Evolutionary conservation across 139 green algal genomes (phyloP).

Genomic region (Gonium pectorale): DNA sequence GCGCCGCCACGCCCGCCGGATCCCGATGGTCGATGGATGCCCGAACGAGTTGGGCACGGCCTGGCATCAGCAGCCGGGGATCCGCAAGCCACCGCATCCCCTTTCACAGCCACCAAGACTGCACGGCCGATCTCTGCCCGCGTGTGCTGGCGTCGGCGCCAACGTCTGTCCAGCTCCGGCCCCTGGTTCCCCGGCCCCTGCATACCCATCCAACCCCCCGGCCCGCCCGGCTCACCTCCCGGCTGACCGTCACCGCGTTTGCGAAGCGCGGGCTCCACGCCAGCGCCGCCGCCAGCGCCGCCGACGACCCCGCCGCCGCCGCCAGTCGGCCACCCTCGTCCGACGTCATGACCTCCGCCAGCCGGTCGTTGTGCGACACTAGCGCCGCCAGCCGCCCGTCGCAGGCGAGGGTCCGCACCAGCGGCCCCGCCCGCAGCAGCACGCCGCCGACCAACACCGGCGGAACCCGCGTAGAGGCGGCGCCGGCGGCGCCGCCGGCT

Average conservation of each 20-base stretch:
- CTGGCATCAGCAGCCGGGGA: too few species aligned
- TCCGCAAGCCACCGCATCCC: too few species aligned
- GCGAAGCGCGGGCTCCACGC: neutral
- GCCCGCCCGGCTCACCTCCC: too few species aligned
- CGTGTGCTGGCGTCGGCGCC: too few species aligned
- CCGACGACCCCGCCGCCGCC: neutral
- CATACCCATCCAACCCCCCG: too few species aligned
- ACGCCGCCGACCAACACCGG: neutral
- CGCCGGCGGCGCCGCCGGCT: neutral
- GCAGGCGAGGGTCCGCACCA: neutral
- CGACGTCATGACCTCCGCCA: neutral
- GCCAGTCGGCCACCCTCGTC: neutral
- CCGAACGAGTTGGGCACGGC: too few species aligned
- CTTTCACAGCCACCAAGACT: too few species aligned
- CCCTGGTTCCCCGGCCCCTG: too few species aligned
- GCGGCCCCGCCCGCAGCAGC: conserved; percentile 2
- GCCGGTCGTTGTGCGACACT: neutral
- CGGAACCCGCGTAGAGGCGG: neutral
- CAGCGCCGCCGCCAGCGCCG: neutral
- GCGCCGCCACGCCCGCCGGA: too few species aligned
- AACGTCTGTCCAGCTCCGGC: too few species aligned
- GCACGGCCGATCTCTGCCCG: too few species aligned
- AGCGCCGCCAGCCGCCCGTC: conserved; percentile 1
- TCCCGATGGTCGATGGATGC: too few species aligned
- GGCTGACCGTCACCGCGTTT: conserved; percentile 8